phyloP scores from a whole-genome alignment of 306 rosid genomes.

The Lathyrus tuberosus region DNA sequence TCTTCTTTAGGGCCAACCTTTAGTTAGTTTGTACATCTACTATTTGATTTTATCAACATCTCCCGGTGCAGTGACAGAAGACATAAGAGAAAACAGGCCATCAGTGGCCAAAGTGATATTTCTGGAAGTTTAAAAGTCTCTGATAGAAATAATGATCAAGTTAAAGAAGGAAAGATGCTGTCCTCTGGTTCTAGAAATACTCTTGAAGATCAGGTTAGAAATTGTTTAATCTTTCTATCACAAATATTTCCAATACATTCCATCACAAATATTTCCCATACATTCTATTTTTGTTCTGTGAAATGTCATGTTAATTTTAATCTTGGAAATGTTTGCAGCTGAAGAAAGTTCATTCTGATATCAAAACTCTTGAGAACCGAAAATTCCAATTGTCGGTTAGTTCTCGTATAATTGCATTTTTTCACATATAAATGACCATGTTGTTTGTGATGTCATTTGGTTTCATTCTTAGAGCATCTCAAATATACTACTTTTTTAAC shows the following conservation, averaged over 20 bases:
- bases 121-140: constrained; percentile 68
- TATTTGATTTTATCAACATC: constrained; percentile 35
- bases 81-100: constrained; percentile 58
- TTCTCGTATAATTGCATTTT: constrained; percentile 41
- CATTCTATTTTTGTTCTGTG: constrained; percentile 22
- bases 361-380: constrained; percentile 55
- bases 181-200: constrained; percentile 58
- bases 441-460: neutral
- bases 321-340: constrained; percentile 59
- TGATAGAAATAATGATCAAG: constrained; percentile 58
- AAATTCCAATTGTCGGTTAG: constrained; percentile 73
- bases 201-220: constrained; percentile 68
- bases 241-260: constrained; percentile 16
- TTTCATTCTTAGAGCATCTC: neutral
- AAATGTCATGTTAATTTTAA: constrained; percentile 34
- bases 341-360: constrained; percentile 63
- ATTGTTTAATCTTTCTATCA: constrained; percentile 25
- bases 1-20: constrained; percentile 15
- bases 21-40: constrained; percentile 1
- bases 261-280: too few species aligned
- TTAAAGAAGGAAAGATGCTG: constrained; percentile 56
- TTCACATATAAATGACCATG: neutral
- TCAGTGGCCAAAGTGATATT: constrained; percentile 60
- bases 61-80: constrained; percentile 56
- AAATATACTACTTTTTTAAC: neutral